Conservation (phyloP, 2,329 filamentous ascomycete genomes). For the Davidsoniella virescens region DNA sequence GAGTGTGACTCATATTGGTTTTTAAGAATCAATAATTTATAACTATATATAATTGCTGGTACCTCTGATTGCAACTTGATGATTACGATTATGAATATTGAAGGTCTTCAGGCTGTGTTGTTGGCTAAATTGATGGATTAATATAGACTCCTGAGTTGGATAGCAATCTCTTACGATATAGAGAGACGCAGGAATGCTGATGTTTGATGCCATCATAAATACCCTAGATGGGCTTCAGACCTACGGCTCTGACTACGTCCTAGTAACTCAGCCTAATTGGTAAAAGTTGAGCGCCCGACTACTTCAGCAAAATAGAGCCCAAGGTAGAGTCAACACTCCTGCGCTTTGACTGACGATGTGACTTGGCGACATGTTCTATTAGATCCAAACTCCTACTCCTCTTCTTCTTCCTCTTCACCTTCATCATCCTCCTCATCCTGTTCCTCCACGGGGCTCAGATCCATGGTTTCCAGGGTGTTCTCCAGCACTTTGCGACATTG, state of each 20-base stretch:
- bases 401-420: background rate
- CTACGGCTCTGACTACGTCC: background rate
- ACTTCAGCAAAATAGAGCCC: background rate
- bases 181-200: too few species aligned
- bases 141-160: too few species aligned
- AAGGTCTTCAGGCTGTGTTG: too few species aligned
- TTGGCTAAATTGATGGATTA: too few species aligned
- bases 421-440: constrained; percentile 6
- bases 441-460: constrained; percentile 11
- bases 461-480: constrained; percentile 26
- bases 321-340: background rate
- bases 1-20: too few species aligned
- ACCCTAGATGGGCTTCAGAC: background rate
- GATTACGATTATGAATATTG: too few species aligned
- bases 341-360: background rate
- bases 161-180: too few species aligned
- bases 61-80: too few species aligned
- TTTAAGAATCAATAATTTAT: too few species aligned
- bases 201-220: too few species aligned
- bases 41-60: too few species aligned
- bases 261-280: background rate
- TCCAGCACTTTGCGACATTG: constrained; percentile 33
- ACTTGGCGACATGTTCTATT: background rate
- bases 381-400: background rate
- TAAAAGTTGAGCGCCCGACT: background rate